Conservation (phyloP, 2,329 filamentous ascomycete species). For the Fusarium torulosum region DNA sequence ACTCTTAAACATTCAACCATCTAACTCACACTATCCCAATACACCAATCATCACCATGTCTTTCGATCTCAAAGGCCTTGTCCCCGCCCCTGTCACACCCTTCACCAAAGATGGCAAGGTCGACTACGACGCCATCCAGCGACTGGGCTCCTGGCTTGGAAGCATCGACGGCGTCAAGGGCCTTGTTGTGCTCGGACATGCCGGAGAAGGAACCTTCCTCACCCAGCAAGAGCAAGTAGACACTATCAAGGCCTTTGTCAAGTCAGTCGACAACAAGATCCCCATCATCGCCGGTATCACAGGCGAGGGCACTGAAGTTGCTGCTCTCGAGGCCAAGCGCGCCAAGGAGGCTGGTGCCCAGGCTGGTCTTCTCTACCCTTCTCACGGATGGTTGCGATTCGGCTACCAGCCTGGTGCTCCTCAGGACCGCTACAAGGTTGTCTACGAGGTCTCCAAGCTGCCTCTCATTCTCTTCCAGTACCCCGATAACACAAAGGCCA, state of each 20-base stretch:
- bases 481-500: constrained; percentile 65
- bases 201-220: constrained; percentile 66
- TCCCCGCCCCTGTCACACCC: constrained; percentile 64
- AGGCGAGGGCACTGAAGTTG: constrained; percentile 65
- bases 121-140: constrained; percentile 65
- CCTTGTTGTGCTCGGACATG: constrained; percentile 66
- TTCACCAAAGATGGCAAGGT: constrained; percentile 62
- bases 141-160: constrained; percentile 65
- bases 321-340: constrained; percentile 63
- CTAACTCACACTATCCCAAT: neutral
- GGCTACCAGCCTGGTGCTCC: constrained; percentile 66
- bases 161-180: constrained; percentile 65
- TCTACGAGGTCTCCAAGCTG: constrained; percentile 63
- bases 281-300: constrained; percentile 67
- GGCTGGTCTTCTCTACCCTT: constrained; percentile 65
- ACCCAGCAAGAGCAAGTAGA: constrained; percentile 62
- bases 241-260: constrained; percentile 65
- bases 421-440: constrained; percentile 63
- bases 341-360: constrained; percentile 64
- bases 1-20: neutral
- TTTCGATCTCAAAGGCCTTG: constrained; percentile 63
- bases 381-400: constrained; percentile 67
- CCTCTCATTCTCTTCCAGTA: constrained; percentile 67
- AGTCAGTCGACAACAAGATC: constrained; percentile 62
- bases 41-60: constrained; percentile 43